Evolutionary conservation across 495 filamentous ascomycete species (phyloP).

Genomic region (Astrothelium subdiscretum): DNA sequence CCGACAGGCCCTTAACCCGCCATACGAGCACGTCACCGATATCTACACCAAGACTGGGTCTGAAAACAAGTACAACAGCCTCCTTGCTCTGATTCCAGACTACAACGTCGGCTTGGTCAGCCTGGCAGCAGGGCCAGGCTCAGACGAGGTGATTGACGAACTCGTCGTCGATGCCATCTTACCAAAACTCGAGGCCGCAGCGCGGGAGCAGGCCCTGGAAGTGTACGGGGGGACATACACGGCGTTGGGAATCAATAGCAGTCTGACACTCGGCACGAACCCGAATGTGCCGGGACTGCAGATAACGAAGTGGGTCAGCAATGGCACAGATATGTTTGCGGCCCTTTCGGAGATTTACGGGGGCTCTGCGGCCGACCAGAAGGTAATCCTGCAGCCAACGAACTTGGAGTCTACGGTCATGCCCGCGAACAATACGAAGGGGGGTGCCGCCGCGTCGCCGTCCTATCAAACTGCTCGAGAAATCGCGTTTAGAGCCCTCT

Average conservation of each 20-base stretch:
- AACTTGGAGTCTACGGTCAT: background rate
- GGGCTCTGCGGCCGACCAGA: background rate
- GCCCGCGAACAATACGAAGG: background rate
- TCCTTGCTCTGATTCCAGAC: constrained; percentile 13
- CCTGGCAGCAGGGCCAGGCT: constrained; percentile 13
- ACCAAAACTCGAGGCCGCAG: constrained; percentile 34
- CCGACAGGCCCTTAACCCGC: constrained; percentile 13
- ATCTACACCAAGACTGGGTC: constrained; percentile 20
- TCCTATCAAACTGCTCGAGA: background rate
- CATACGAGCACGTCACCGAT: constrained; percentile 18
- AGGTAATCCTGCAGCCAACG: constrained; percentile 3
- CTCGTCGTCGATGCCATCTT: constrained; percentile 26
- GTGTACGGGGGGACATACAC: constrained; percentile 36
- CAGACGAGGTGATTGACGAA: constrained; percentile 18
- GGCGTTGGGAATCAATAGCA: constrained; percentile 10
- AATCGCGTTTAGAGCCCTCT: background rate
- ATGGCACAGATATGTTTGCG: constrained; percentile 34
- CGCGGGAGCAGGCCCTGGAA: constrained; percentile 32
- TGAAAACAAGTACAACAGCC: constrained; percentile 14
- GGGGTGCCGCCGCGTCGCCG: background rate
- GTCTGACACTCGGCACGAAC: constrained; percentile 30
- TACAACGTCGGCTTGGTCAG: constrained; percentile 16
- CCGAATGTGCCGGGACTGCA: constrained; percentile 33
- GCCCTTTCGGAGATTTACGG: constrained; percentile 11
- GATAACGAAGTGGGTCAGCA: constrained; percentile 37